These are phyloP conservation scores for Anthostomella pinea DNA, from an alignment of 2,329 filamentous ascomycete genomes.

Conservation along the genomic window DNA sequence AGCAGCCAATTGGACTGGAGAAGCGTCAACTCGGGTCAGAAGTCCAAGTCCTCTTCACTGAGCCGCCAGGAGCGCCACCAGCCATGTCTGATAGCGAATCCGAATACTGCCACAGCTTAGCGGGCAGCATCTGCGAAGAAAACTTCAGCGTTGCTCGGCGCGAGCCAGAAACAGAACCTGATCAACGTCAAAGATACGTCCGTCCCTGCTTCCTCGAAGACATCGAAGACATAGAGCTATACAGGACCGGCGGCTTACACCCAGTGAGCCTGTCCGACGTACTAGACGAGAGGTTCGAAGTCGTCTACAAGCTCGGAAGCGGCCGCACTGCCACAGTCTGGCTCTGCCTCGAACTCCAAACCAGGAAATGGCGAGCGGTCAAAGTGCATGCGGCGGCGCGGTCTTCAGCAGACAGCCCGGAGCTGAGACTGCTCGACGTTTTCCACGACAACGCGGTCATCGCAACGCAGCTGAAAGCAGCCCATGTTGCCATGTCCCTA, in stretches of 20 bases:
- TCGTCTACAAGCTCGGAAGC: constrained; percentile 14
- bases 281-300: constrained; percentile 7
- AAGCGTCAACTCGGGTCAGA: no score
- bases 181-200: no score
- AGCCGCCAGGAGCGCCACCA: no score
- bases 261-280: constrained; percentile 3
- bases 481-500: constrained; percentile 7
- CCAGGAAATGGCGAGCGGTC: constrained; percentile 14
- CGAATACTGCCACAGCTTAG: no score
- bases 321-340: constrained; percentile 16
- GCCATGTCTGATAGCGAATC: no score
- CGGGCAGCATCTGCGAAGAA: no score
- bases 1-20: no score
- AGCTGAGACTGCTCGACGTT: constrained; percentile 3
- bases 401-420: constrained; percentile 6
- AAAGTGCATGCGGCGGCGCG: constrained; percentile 9
- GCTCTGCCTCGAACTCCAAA: constrained; percentile 14
- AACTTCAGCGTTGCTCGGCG: no score
- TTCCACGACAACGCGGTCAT: neutral
- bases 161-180: no score
- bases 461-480: neutral
- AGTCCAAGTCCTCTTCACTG: no score
- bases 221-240: constrained; percentile 11
- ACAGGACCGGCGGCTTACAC: constrained; percentile 5
- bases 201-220: no score